Evolutionary conservation across 2,329 filamentous ascomycete genomes (phyloP).

Genomic region (Chaetomiaceae sp.): DNA sequence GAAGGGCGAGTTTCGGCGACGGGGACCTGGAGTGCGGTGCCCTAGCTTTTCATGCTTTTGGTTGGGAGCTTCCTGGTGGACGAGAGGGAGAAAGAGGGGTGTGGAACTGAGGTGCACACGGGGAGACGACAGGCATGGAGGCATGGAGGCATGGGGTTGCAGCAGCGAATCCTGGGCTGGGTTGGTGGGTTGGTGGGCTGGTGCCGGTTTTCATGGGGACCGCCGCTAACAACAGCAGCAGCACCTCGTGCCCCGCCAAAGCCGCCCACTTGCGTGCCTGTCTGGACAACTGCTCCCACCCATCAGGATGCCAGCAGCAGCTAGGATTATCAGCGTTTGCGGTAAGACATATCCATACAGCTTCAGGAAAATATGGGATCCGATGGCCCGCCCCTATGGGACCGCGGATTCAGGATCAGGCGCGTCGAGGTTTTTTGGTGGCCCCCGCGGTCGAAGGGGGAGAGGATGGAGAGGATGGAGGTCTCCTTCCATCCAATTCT

Average conservation of each 20-base stretch:
- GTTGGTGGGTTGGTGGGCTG: too few species aligned
- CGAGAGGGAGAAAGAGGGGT: background rate
- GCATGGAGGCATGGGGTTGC: slow-evolving; percentile 3
- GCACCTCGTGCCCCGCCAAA: slow-evolving; percentile 2
- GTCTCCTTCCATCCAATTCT: too few species aligned
- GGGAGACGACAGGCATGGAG: background rate
- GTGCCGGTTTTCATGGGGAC: slow-evolving; percentile 1
- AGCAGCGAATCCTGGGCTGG: slow-evolving; percentile 5
- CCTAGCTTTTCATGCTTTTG: slow-evolving; percentile 10
- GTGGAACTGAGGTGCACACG: too few species aligned
- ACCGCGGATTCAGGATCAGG: too few species aligned
- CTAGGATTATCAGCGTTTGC: too few species aligned
- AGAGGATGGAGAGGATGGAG: too few species aligned
- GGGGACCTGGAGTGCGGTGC: slow-evolving; percentile 2
- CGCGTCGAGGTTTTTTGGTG: too few species aligned
- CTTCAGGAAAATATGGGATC: too few species aligned
- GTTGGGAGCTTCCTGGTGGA: slow-evolving; percentile 5
- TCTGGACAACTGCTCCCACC: too few species aligned
- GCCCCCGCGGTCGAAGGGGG: background rate
- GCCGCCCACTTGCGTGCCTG: background rate
- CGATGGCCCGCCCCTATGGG: too few species aligned
- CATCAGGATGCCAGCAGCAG: background rate
- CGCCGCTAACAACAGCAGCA: background rate
- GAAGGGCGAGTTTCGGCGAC: background rate
- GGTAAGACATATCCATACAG: too few species aligned